Evolutionary conservation across 1,139 yeast species (phyloP), one percentile per base, ranked within the genome.

Genomic region (Pichia cactophila): DNA sequence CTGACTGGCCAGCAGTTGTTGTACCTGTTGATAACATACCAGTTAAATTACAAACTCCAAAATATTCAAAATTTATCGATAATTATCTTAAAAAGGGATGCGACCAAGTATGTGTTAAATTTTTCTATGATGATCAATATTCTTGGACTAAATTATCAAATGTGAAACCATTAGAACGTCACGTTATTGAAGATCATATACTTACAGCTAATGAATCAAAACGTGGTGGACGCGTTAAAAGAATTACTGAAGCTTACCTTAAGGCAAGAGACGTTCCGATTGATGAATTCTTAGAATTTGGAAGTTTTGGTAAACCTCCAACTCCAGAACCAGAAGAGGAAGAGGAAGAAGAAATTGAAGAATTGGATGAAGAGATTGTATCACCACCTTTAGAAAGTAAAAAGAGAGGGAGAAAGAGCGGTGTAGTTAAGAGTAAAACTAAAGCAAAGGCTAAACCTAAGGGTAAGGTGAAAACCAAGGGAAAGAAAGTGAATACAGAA

Each of bases 1-100:
- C 90, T 8, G 81, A 86, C 43, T 84, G 92, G 92, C 92, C 92
- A 0, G 87, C 88, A 4, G 80, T 83, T 78, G 78, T 84, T 2
- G 72, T 84, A n/a, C 83, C 83, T 2, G 74, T 70, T 49, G 69
- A 72, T 28, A 61, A 76, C 7, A 68, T 84, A 11, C 90, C 92
- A 0, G 73, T 69, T 11, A 69, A 75, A 56, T 75, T 84, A 31
- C 73, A 72, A 52, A 76, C 73, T 54, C 81, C 85, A 12, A 78
- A 75, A 57, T 56, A 67, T 17, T 51, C 58, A 52, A 54, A 43
- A 31, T 38, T 17, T 61, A 47, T 57, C 59, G 50, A 54, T 41
- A 37, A 48, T 48, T 31, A 48, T 47, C 14, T 42, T n/a, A 16
- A 36, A 6, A 44, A 46, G 20, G 16, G 16, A 23, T 35, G 12